Base-by-base conservation (phyloP, 352 stramenopile genomes). In the Phytophthora ohioensis region DNA sequence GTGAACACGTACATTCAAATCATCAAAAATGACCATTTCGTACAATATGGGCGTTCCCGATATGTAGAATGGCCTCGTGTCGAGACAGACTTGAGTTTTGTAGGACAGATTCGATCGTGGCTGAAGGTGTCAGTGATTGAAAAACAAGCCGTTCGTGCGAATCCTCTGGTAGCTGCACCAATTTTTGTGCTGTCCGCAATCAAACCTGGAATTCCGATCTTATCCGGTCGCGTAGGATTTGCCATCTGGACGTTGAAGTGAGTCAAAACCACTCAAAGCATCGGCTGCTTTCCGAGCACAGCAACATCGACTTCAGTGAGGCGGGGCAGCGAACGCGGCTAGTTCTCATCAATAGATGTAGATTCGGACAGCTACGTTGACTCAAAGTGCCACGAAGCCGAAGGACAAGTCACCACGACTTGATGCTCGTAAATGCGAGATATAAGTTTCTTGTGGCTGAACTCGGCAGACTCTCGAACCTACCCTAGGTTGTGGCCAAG, bases 191-290 rank as follows among this genome's bases (percentile, higher is more conserved):
- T 55, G 48, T 42, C 48, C 47, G 47, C 47, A 41, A 54, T 54
- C 47, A 17, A 27, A 54, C 12, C 30, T 9, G 15, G 49, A 46
- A 27, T 0, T 46, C 9, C 41, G 41, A 56, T 56, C 49, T 56
- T 56, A 56, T 56, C 49, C 12, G 47, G 15, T 8, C 15, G 1
- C 6, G n/a, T 5, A 49, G 6, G 17, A 27, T 49, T 10, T 27
- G 13, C 34, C 35, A 9, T 30, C 58, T 52, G 45, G 27, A 53
- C 43, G 48, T 67, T 60, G 49, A 67, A 54, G 59, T 68, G 60
- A 43, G 35, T 27, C 30, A 42, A 31, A 27, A 21, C 36, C 13
- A 11, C 31, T 4, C 41, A 55, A 47, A 41, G 53, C 27, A 30
- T 55, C 38, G 55, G 45, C 36, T 70, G 54, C 53, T 64, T 63